These are phyloP conservation scores for Aspergillus quadrilineatus DNA, from an alignment of 2,329 filamentous ascomycete species.

Conservation along the genomic window DNA sequence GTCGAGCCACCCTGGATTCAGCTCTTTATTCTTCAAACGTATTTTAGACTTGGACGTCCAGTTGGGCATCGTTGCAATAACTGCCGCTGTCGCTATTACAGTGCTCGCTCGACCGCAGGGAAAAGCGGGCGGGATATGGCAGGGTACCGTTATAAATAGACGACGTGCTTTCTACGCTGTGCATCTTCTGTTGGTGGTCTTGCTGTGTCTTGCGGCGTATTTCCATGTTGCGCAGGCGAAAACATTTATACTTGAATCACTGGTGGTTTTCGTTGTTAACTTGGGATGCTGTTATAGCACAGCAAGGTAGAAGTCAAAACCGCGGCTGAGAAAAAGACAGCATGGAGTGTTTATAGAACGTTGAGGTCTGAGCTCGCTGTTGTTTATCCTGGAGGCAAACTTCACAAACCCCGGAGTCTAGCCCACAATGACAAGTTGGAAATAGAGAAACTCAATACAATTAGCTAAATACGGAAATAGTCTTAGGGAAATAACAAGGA, in stretches of 20 bases:
- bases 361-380: no score
- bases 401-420: not conserved
- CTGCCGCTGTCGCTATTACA: constrained; percentile 48
- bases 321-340: no score
- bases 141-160: constrained; percentile 30
- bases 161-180: constrained; percentile 54
- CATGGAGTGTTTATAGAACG: no score
- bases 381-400: no score
- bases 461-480: not conserved
- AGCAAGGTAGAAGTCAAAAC: constrained; percentile 2
- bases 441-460: not conserved
- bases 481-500: not conserved
- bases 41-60: constrained; percentile 59
- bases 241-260: constrained; percentile 53
- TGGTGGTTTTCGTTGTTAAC: constrained; percentile 49
- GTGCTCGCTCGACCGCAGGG: constrained; percentile 50
- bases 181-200: constrained; percentile 54
- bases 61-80: constrained; percentile 53
- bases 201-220: constrained; percentile 52
- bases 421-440: not conserved
- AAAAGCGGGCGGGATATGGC: constrained; percentile 15
- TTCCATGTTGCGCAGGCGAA: constrained; percentile 58
- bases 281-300: constrained; percentile 29
- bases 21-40: constrained; percentile 51
- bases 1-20: constrained; percentile 38